Percentiles rank a stretch among this genome's conserved stretches.
phyloP scores from a whole-genome alignment of 169 alveolate species.

The Plasmodium knowlesi region DNA sequence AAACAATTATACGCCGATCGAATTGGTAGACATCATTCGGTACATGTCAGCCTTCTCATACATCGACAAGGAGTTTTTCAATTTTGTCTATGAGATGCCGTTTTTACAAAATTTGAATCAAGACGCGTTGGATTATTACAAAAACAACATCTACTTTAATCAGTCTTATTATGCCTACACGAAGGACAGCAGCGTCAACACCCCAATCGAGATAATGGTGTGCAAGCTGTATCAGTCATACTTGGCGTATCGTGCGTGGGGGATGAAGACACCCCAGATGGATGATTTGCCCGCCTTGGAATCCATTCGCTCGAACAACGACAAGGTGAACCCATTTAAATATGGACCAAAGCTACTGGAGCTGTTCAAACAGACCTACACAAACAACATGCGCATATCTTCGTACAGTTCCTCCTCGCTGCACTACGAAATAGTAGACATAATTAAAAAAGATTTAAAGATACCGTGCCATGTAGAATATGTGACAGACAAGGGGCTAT shows the following conservation, averaged over 20 bases:
- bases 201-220: conserved; percentile 65
- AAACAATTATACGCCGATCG: conserved; percentile 49
- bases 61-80: conserved; percentile 48
- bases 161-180: conserved; percentile 74
- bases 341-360: background rate
- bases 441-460: conserved; percentile 58
- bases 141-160: conserved; percentile 43
- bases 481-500: conserved; percentile 23
- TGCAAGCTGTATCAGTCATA: conserved; percentile 69
- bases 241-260: conserved; percentile 15
- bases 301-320: conserved; percentile 1
- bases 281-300: background rate
- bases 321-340: conserved; percentile 15
- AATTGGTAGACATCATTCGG: conserved; percentile 60
- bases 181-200: conserved; percentile 42
- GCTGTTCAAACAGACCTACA: conserved; percentile 23
- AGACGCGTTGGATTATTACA: conserved; percentile 32
- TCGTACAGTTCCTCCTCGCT: conserved; percentile 59
- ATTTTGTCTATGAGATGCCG: conserved; percentile 44
- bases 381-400: conserved; percentile 33
- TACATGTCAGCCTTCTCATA: conserved; percentile 22
- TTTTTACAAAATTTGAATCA: conserved; percentile 48
- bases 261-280: background rate
- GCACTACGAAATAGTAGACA: conserved; percentile 73
- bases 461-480: conserved; percentile 72